Base-by-base conservation (phyloP, 2,329 filamentous ascomycete species). In the Diaporthe amygdali region DNA sequence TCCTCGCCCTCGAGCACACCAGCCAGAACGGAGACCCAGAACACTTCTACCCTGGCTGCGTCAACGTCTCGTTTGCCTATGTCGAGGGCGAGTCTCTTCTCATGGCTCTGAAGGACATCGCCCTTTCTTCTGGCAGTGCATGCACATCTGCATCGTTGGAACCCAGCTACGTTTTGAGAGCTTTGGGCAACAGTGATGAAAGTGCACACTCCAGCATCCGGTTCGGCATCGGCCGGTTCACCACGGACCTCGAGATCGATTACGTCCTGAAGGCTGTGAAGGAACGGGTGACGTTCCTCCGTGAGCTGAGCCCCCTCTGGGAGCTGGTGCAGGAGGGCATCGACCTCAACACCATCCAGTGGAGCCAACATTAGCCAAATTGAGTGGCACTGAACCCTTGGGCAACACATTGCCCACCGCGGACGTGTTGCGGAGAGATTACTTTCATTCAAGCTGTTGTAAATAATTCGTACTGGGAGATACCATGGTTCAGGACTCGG, bases 91-190 rank as follows among this genome's bases (percentile, higher is more conserved):
- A 99, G 83, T 98, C 96, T 2, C 91, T 99, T 1, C 88, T 99
- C 74, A 99, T 99, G 96, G 96, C 96, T 0, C 85, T 99, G 55
- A 99, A 99, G 84, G 96, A 99, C 76, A 98, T 99, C 82, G 96
- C 96, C 0, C 86, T 99, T 44, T 98, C 96, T 8, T 99, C 96
- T 0, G 96, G 96, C 70, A 98, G 95, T 78, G 96, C 96, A 7
- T 99, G 96, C 84, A 99, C 96, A 2, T 98, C 96, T 5, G 96
- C 96, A 0, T 99, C 96, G 1, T 86, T 99, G 41, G 96, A 99
- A 82, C 96, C 96, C 20, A 97, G 94, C 81, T 99, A 99, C 81
- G 96, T 99, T 56, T 89, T 99, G 37, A 92, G 96, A 70, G 96
- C 96, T 5, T 88, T 99, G 22, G 96, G 96, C 71, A 98, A 93